Conservation (phyloP, 2,329 filamentous ascomycete species). For the Trichoderma pleuroti region DNA sequence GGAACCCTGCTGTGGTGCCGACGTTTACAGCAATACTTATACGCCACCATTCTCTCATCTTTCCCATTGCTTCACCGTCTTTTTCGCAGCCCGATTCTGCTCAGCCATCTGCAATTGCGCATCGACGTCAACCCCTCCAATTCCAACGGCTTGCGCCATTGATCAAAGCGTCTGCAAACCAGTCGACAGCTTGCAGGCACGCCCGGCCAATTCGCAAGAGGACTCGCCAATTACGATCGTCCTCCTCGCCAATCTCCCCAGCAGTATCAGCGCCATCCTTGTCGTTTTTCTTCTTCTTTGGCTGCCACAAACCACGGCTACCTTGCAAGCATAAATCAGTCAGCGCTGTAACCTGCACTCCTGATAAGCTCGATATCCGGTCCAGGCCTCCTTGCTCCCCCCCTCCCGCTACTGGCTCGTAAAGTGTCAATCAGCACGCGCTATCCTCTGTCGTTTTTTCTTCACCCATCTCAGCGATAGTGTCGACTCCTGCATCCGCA, state of each 20-base stretch:
- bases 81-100: not conserved
- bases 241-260: slow-evolving; percentile 10
- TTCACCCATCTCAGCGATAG: not conserved
- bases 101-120: not conserved
- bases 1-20: not conserved
- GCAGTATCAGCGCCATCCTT: slow-evolving; percentile 1
- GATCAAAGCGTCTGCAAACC: not conserved
- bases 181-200: not conserved
- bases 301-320: not conserved
- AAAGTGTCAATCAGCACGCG: not conserved
- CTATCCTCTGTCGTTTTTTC: not conserved
- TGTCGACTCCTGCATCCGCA: not conserved
- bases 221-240: slow-evolving; percentile 3
- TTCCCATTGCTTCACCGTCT: not conserved
- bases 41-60: not conserved
- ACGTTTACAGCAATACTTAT: not conserved
- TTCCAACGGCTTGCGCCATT: not conserved
- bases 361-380: slow-evolving; percentile 6
- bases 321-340: not conserved
- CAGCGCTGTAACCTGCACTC: not conserved
- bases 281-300: not conserved
- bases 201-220: slow-evolving; percentile 2
- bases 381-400: slow-evolving; percentile 2
- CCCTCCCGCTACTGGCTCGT: not conserved
- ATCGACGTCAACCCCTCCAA: not conserved